A percentile compares a stretch with the other conserved stretches of the same genome.
Conservation (phyloP, 2,329 filamentous ascomycete species). For the Xylariales sp. region DNA sequence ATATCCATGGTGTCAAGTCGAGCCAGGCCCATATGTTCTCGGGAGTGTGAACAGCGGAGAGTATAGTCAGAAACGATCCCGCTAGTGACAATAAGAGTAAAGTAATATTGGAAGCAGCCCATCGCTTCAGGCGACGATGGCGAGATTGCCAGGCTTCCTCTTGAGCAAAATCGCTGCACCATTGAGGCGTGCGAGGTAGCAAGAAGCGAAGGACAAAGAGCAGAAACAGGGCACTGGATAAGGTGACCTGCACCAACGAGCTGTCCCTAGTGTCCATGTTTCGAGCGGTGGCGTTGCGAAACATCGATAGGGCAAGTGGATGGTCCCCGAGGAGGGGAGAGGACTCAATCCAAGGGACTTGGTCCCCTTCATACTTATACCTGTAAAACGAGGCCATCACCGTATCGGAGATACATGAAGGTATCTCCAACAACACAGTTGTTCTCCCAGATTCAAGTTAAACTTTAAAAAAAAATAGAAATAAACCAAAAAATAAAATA, state of each 20-base stretch:
- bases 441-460: too few species aligned
- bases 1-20: conserved; percentile 35
- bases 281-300: neutral
- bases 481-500: too few species aligned
- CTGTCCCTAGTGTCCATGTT: conserved; percentile 15
- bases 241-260: conserved; percentile 24
- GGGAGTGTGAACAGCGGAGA: conserved; percentile 24
- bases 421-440: too few species aligned
- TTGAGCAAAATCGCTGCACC: conserved; percentile 38
- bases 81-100: conserved; percentile 26
- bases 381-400: neutral
- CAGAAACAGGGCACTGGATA: conserved; percentile 25
- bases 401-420: too few species aligned
- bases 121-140: conserved; percentile 18
- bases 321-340: neutral
- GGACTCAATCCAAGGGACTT: neutral
- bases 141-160: conserved; percentile 25
- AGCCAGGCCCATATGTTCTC: conserved; percentile 21
- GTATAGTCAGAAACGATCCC: conserved; percentile 29
- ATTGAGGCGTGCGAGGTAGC: conserved; percentile 28
- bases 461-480: too few species aligned
- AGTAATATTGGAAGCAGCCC: conserved; percentile 34
- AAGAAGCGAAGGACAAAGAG: conserved; percentile 19
- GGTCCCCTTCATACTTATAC: conserved; percentile 4
- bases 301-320: neutral